Evolutionary conservation across 2,329 filamentous ascomycete species (phyloP), one percentile per base, ranked within the genome.

Genomic region (Fusarium pseudoanthophilum): DNA sequence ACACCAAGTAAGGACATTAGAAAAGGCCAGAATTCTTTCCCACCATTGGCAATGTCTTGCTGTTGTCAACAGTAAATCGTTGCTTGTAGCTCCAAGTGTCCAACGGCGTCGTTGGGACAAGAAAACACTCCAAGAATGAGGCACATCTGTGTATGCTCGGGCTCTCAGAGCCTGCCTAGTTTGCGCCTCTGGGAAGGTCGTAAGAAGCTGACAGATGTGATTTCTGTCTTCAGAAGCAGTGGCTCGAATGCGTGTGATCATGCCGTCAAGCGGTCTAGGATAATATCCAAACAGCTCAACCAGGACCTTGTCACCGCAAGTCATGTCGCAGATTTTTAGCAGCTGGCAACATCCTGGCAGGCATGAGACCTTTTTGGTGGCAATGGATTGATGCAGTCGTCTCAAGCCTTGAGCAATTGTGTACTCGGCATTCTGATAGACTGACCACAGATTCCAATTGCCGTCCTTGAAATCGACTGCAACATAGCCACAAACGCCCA

Each of bases 401-500:
- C 76, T 68, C 21, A 78, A 73, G 21, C 74, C 75, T 45, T 78
- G 76, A 7, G 76, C 75, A 42, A 78, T 77, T 11, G 69, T 75
- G 45, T 78, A 78, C 58, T 78, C 76, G 20, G 76, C 74, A 30
- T 72, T 74, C 60, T 78, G 75, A 48, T 77, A 77, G 48, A 77
- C 62, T 20, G 72, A 74, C 76, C 76, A 78, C 15, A 75, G 49
- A 57, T 77, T 78, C 75, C 75, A 78, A 57, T 68, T 74, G 42
- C 71, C 69, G 11, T 63, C 68, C 21, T 66, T 69, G 46, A 77
- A 77, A 60, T 78, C 75, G 15, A 78, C 76, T 3, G 75, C 74
- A n/a, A 85, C 82, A 39, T 82, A 81, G 14, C 84, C 83, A 53
- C 83, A 84, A 11, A 84, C 83, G 8, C 82, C 83, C n/a, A 84